These are phyloP conservation scores for Sporothrix globosa DNA, from an alignment of 2,329 filamentous ascomycete genomes.

Conservation along the genomic window DNA sequence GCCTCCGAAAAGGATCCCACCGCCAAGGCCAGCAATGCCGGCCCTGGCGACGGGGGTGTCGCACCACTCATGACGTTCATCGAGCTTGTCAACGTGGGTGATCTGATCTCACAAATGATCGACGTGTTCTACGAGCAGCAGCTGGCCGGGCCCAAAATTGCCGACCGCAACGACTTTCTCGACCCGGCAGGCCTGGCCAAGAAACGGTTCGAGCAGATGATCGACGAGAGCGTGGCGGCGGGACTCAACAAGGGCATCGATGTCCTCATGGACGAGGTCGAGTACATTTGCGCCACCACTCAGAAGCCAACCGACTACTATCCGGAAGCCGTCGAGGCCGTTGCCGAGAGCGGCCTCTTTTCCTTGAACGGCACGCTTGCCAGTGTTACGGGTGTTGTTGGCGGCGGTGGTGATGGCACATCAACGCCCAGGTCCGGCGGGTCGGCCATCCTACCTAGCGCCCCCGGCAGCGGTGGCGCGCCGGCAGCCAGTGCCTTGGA, in stretches of 20 bases:
- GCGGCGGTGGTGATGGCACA: conserved; percentile 41
- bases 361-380: conserved; percentile 35
- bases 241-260: conserved; percentile 98
- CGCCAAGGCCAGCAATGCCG: not conserved
- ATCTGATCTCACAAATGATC: conserved; percentile 97
- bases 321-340: conserved; percentile 54
- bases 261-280: conserved; percentile 96
- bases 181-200: conserved; percentile 91
- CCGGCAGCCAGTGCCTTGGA: conserved; percentile 39
- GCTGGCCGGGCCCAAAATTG: conserved; percentile 77
- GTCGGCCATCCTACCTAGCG: not conserved
- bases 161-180: conserved; percentile 91
- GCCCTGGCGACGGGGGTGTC: conserved; percentile 57
- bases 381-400: conserved; percentile 38
- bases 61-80: conserved; percentile 93
- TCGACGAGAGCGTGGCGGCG: conserved; percentile 93
- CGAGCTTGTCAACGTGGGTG: conserved; percentile 95
- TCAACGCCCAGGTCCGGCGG: conserved; percentile 37
- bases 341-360: conserved; percentile 35
- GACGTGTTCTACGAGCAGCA: conserved; percentile 99
- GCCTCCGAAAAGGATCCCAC: not conserved
- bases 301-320: conserved; percentile 91
- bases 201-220: conserved; percentile 98
- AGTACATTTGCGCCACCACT: conserved; percentile 88
- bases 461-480: conserved; percentile 37